Conservation (phyloP, 352 stramenopile species). For the Saprolegnia parasitica region DNA sequence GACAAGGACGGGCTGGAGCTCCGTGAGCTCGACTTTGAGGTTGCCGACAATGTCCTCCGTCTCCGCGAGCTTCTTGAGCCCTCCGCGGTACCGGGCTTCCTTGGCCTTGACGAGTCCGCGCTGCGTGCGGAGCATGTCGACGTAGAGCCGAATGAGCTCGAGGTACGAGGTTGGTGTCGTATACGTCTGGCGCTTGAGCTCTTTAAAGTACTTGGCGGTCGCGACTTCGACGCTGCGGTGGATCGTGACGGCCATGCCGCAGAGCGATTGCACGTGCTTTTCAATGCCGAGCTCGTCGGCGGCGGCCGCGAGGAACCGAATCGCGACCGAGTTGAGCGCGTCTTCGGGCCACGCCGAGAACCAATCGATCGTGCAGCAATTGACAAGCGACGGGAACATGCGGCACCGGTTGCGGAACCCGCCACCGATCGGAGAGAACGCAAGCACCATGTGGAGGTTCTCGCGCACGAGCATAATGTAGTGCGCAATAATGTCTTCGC, state of each 20-base stretch:
- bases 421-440: constrained; percentile 88
- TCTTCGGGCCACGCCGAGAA: constrained; percentile 95
- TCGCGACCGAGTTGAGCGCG: constrained; percentile 87
- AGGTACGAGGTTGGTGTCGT: constrained; percentile 95
- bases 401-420: constrained; percentile 90
- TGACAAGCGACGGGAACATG: constrained; percentile 93
- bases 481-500: constrained; percentile 78
- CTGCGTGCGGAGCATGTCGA: constrained; percentile 86
- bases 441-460: constrained; percentile 93
- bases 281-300: constrained; percentile 86
- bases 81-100: constrained; percentile 71
- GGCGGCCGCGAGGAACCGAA: constrained; percentile 81
- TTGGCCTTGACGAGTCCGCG: constrained; percentile 78
- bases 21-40: constrained; percentile 86
- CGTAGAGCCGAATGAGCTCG: constrained; percentile 92
- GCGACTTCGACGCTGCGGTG: constrained; percentile 88
- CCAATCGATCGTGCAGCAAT: constrained; percentile 95
- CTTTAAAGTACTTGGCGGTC: constrained; percentile 67
- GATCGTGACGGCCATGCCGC: constrained; percentile 90
- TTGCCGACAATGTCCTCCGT: constrained; percentile 91
- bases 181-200: constrained; percentile 90
- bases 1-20: constrained; percentile 87
- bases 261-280: constrained; percentile 83
- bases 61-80: constrained; percentile 90
- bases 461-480: constrained; percentile 90